phyloP scores from a whole-genome alignment of 2,329 filamentous ascomycete genomes.

The Alternaria rosae region DNA sequence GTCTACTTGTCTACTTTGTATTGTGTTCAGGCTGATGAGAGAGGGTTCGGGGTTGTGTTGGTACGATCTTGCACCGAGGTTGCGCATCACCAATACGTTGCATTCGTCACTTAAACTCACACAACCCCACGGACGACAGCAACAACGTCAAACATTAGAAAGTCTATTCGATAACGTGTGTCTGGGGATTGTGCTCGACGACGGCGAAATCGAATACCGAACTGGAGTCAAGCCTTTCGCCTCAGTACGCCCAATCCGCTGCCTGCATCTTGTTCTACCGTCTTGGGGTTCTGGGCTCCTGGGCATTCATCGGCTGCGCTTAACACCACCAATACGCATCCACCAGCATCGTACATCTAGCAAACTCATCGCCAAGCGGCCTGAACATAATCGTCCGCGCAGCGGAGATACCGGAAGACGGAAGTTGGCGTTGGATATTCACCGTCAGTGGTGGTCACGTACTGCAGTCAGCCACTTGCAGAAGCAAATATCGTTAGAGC shows the following conservation, averaged over 20 bases:
- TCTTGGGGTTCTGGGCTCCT: constrained; percentile 19
- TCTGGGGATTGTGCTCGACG: background rate
- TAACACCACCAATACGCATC: constrained; percentile 6
- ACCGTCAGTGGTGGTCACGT: background rate
- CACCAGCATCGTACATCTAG: background rate
- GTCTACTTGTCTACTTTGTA: background rate
- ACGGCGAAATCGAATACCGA: constrained; percentile 2
- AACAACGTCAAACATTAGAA: background rate
- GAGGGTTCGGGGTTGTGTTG: background rate
- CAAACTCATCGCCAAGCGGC: constrained; percentile 6
- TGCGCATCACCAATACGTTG: background rate
- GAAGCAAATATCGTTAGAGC: background rate
- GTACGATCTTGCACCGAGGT: background rate
- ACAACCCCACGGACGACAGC: background rate
- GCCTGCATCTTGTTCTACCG: constrained; percentile 12
- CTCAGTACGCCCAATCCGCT: constrained; percentile 4
- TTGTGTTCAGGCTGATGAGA: constrained; percentile 12
- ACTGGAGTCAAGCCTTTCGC: constrained; percentile 14
- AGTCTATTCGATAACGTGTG: background rate
- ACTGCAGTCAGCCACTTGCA: constrained; percentile 6
- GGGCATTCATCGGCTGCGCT: constrained; percentile 13
- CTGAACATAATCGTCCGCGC: constrained; percentile 5
- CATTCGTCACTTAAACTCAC: background rate
- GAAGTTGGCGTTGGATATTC: background rate
- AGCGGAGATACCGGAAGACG: constrained; percentile 7